Evolutionary conservation across 768 basidiomycete species (phyloP).

Genomic region (Phlegmacium glaucopus): DNA sequence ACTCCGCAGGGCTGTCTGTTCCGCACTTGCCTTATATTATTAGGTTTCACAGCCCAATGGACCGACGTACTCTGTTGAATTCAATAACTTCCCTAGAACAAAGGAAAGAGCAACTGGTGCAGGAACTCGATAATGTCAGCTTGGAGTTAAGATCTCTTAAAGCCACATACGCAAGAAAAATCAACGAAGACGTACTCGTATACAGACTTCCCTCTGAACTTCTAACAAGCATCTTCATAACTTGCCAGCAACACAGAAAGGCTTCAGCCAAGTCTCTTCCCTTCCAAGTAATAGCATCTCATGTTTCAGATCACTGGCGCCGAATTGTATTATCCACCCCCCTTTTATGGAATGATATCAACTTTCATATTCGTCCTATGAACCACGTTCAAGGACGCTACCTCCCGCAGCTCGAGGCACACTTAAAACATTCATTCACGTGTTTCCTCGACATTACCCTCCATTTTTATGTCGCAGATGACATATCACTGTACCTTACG

Average conservation of each 20-base stretch:
- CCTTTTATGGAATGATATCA: conserved; percentile 42
- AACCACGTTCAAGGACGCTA: conserved; percentile 14
- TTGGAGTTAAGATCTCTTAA: conserved; percentile 26
- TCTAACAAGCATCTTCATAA: conserved; percentile 34
- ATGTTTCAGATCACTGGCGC: conserved; percentile 45
- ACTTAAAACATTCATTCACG: conserved; percentile 34
- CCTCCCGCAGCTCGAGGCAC: conserved; percentile 28
- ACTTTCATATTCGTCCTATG: conserved; percentile 24
- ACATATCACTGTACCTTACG: conserved; percentile 25
- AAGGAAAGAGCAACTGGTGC: conserved; percentile 27
- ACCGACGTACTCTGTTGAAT: conserved; percentile 5
- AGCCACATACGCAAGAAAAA: conserved; percentile 29
- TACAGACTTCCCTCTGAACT: conserved; percentile 39
- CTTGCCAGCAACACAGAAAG: conserved; percentile 22
- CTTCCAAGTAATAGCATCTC: conserved; percentile 39
- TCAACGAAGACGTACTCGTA: conserved; percentile 31
- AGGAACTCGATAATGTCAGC: conserved; percentile 32
- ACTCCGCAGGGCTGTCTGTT: background rate
- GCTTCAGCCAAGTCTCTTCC: conserved; percentile 5
- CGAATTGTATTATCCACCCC: conserved; percentile 35
- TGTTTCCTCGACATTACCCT: conserved; percentile 36
- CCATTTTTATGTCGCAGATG: conserved; percentile 20
- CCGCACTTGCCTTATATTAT: too few relatives aligned
- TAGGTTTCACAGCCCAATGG: conserved; percentile 2
- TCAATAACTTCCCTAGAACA: conserved; percentile 25